These are phyloP conservation scores for Ophiocordyceps camponoti-leonardi DNA, from an alignment of 2,329 filamentous ascomycete genomes.

Conservation along the genomic window DNA sequence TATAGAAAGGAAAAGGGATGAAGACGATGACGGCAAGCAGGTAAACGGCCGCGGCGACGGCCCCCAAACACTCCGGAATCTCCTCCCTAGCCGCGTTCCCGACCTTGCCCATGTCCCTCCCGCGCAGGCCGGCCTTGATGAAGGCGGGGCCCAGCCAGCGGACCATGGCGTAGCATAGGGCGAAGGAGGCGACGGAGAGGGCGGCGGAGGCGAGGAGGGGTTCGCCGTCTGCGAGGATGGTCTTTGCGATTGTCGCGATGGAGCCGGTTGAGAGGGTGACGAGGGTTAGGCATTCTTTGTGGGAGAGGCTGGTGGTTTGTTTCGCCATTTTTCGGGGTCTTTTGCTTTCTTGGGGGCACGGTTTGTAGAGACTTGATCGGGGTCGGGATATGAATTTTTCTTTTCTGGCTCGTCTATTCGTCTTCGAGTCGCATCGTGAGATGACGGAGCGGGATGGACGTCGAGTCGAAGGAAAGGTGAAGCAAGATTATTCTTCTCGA, in stretches of 20 bases:
- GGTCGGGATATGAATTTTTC: too few relatives aligned
- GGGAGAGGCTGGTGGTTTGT: slow-evolving; percentile 21
- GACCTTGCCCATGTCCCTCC: slow-evolving; percentile 65
- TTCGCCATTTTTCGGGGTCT: neutral
- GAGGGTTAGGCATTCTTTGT: slow-evolving; percentile 34
- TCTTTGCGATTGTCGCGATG: slow-evolving; percentile 58
- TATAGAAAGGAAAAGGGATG: slow-evolving; percentile 94
- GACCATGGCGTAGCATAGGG: slow-evolving; percentile 69
- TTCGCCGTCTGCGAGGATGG: slow-evolving; percentile 71
- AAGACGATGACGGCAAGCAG: slow-evolving; percentile 78
- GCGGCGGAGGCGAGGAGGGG: slow-evolving; percentile 79
- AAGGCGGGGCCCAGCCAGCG: slow-evolving; percentile 87
- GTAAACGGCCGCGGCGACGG: slow-evolving; percentile 83
- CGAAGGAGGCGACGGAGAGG: slow-evolving; percentile 71
- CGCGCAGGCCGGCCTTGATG: slow-evolving; percentile 74
- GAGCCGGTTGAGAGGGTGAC: slow-evolving; percentile 51
- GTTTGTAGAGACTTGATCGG: too few relatives aligned
- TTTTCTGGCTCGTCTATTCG: too few relatives aligned
- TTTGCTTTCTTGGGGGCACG: too few relatives aligned
- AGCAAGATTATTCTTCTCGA: too few relatives aligned
- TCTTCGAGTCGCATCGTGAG: too few relatives aligned
- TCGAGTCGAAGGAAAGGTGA: too few relatives aligned
- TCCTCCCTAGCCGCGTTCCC: slow-evolving; percentile 21
- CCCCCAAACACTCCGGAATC: slow-evolving; percentile 93
- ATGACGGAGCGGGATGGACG: too few relatives aligned